These are phyloP conservation scores for Lablab purpureus DNA, from an alignment of 306 rosid species.

Conservation along the genomic window DNA sequence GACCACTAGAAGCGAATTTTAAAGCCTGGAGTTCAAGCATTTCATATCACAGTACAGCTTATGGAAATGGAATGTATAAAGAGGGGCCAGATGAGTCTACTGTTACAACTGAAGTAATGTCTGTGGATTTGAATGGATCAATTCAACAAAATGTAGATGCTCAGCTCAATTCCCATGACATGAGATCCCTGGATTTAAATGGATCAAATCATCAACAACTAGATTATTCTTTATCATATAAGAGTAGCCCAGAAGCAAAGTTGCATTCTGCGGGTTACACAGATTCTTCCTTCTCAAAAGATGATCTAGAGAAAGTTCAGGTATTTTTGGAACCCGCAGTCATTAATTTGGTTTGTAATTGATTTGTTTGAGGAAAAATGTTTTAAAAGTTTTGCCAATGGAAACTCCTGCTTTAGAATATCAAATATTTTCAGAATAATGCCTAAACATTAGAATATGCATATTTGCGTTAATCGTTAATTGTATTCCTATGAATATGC, in stretches of 20 bases:
- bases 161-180: slow-evolving; percentile 47
- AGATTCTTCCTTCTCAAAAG: slow-evolving; percentile 62
- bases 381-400: not conserved
- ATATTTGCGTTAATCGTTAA: slow-evolving; percentile 4
- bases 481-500: not conserved
- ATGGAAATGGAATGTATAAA: slow-evolving; percentile 68
- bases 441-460: slow-evolving; percentile 15
- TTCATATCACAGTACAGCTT: slow-evolving; percentile 53
- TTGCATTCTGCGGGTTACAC: slow-evolving; percentile 42
- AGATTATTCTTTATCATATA: slow-evolving; percentile 53
- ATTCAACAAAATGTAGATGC: slow-evolving; percentile 51
- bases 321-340: slow-evolving; percentile 48
- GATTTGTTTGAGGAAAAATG: slow-evolving; percentile 19
- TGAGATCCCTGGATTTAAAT: slow-evolving; percentile 73
- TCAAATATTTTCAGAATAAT: not conserved
- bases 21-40: slow-evolving; percentile 80
- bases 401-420: not conserved
- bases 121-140: slow-evolving; percentile 66
- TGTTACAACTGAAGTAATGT: slow-evolving; percentile 46
- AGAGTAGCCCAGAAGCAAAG: slow-evolving; percentile 54
- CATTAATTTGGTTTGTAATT: slow-evolving; percentile 30
- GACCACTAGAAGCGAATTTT: slow-evolving; percentile 84
- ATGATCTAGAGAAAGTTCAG: slow-evolving; percentile 81
- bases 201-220: slow-evolving; percentile 62
- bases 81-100: slow-evolving; percentile 46